Evolutionary conservation across 192 early-diverging fungal species (phyloP).

Genomic region (Coemansia sp.): DNA sequence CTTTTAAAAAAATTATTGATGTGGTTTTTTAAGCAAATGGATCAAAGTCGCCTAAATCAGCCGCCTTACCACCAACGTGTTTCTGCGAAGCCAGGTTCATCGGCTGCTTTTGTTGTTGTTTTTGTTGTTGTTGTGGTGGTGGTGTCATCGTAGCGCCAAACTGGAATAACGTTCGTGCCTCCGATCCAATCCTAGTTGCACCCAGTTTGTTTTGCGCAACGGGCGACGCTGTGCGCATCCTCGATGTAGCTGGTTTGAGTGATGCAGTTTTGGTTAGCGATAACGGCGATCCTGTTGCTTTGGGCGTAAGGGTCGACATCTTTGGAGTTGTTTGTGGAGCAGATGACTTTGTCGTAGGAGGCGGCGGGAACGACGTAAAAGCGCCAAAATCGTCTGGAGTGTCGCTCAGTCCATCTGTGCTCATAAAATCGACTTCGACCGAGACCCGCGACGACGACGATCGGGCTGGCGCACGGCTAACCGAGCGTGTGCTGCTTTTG

Average conservation of each 20-base stretch:
- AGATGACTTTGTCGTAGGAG: neutral
- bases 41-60: constrained; percentile 46
- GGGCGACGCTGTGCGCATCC: neutral
- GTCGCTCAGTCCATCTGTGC: neutral
- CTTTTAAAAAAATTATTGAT: neutral
- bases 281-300: too few species aligned
- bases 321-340: too few species aligned
- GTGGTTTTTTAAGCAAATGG: constrained; percentile 49
- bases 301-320: too few species aligned
- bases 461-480: neutral
- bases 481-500: neutral
- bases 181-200: constrained; percentile 2
- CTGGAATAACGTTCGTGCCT: neutral
- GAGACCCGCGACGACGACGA: neutral
- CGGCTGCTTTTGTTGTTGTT: neutral
- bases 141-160: constrained; percentile 7
- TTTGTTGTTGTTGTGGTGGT: neutral
- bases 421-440: constrained; percentile 13
- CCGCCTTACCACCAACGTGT: constrained; percentile 35
- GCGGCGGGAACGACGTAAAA: constrained; percentile 14
- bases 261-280: neutral
- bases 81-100: constrained; percentile 12
- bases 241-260: neutral
- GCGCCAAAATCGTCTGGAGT: constrained; percentile 26
- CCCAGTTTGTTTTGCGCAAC: constrained; percentile 8